Evolutionary conservation across 2,329 filamentous ascomycete genomes (phyloP).

Genomic region (Xylariaceae sp.): DNA sequence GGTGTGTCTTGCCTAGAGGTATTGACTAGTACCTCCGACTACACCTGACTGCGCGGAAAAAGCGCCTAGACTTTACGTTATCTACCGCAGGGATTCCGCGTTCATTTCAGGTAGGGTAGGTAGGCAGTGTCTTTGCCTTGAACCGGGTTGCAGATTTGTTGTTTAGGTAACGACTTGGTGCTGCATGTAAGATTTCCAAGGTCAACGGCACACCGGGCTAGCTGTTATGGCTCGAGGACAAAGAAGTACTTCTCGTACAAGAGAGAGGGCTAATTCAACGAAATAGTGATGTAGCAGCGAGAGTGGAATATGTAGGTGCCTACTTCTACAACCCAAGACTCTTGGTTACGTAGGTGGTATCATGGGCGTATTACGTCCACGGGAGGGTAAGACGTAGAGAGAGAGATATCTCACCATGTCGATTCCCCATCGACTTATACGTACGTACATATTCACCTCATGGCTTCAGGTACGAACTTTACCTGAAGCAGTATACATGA

Average conservation of each 20-base stretch:
- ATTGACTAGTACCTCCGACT: not conserved
- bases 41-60: not conserved
- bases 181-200: not conserved
- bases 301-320: no score
- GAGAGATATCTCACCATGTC: no score
- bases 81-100: constrained; percentile 1
- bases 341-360: no score
- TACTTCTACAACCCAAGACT: no score
- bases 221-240: not conserved
- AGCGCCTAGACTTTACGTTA: constrained; percentile 5
- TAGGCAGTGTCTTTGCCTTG: not conserved
- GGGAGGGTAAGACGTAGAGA: no score
- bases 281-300: no score
- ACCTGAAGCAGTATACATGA: not conserved
- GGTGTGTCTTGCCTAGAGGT: no score
- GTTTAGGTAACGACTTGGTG: not conserved
- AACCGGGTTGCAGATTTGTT: not conserved
- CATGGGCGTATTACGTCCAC: no score
- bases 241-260: not conserved
- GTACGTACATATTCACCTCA: not conserved
- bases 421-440: not conserved
- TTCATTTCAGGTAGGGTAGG: not conserved
- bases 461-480: not conserved
- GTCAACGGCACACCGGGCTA: not conserved
- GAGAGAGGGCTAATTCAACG: no score